A percentile compares a stretch with the other conserved stretches of the same genome.
phyloP scores from a whole-genome alignment of 2,329 filamentous ascomycete genomes.

The Stachybotrys elegans region DNA sequence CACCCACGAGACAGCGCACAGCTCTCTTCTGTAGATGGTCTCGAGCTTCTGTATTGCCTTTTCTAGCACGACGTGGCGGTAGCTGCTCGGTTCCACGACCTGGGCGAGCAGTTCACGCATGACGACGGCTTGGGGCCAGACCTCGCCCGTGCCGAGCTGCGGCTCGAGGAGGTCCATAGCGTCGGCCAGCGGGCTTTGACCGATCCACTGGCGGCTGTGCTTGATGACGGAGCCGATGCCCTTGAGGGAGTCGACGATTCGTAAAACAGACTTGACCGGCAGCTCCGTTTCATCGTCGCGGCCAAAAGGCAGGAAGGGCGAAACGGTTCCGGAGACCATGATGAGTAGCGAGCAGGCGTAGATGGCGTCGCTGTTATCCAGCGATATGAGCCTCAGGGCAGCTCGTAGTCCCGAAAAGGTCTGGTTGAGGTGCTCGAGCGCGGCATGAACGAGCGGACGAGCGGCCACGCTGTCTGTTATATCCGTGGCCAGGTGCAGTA shows the following conservation, averaged over 20 bases:
- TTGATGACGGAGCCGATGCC: not conserved
- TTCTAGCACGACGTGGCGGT: not conserved
- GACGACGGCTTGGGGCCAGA: not conserved
- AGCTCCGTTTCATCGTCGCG: not conserved
- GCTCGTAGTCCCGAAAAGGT: not conserved
- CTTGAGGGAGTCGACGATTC: not conserved
- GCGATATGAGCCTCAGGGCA: not conserved
- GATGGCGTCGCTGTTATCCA: not conserved
- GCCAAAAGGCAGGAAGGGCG: not conserved
- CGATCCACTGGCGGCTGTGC: not conserved
- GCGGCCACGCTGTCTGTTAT: not conserved
- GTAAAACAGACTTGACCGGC: not conserved
- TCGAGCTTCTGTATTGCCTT: not conserved
- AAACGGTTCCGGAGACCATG: not conserved
- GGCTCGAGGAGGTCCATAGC: not conserved
- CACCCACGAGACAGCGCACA: not conserved
- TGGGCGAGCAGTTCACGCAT: not conserved
- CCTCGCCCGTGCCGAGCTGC: not conserved
- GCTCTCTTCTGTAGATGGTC: not conserved
- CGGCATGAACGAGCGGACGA: not conserved
- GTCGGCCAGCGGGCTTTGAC: not conserved
- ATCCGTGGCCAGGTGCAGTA: not conserved
- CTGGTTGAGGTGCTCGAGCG: not conserved
- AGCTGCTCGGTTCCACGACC: not conserved
- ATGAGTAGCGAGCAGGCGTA: not conserved